Evolutionary conservation across 129 eudicot species (phyloP).

Genomic region (Flaveria trinervia): DNA sequence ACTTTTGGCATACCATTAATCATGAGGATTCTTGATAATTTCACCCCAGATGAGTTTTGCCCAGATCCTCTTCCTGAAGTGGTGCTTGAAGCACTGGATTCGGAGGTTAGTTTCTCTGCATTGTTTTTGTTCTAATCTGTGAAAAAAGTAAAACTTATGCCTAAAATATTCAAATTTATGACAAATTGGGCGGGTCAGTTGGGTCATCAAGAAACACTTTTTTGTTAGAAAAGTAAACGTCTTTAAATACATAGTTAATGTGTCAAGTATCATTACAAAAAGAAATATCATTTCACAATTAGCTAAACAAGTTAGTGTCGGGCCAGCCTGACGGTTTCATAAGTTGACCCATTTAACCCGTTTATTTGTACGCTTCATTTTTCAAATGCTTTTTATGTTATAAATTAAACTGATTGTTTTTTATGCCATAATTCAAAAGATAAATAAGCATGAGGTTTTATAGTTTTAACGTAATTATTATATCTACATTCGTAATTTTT

Average conservation of each 20-base stretch:
- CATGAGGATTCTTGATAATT: conserved; percentile 62
- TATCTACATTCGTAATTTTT: no score
- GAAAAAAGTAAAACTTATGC: not conserved
- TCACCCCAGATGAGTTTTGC: conserved; percentile 85
- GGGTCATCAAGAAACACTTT: not conserved
- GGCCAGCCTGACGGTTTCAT: no score
- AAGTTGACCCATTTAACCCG: no score
- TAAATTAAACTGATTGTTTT: no score
- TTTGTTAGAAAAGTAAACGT: not conserved
- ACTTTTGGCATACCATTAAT: conserved; percentile 62
- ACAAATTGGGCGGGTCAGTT: not conserved
- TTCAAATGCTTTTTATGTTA: no score
- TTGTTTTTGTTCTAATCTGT: not conserved
- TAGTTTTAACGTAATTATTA: no score
- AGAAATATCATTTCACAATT: not conserved
- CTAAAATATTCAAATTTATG: not conserved
- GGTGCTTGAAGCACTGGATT: conserved; percentile 67
- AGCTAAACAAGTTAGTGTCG: not conserved
- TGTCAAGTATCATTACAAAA: not conserved
- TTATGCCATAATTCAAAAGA: no score
- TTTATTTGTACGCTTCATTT: no score
- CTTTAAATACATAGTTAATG: not conserved
- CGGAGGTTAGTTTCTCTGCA: conserved; percentile 55
- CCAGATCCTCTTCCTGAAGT: conserved; percentile 67
- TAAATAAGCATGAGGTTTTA: no score